Evolutionary conservation across 305 asterid genomes (phyloP).

Genomic region (Rubia occidens): DNA sequence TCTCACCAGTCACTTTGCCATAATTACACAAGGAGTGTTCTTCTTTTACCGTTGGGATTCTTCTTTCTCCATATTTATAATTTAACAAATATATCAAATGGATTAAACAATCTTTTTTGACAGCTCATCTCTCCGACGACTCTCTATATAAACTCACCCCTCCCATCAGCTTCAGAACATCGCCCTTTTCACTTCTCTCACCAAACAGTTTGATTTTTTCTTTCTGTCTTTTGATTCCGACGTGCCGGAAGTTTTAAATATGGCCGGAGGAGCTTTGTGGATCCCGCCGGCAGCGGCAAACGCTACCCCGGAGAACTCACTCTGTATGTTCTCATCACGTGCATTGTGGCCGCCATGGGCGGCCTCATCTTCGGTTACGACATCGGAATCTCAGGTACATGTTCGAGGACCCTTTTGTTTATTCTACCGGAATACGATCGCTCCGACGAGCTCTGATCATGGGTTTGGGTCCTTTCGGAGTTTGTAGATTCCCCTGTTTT

Average conservation of each 20-base stretch:
- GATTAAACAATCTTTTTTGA: slow-evolving; percentile 11
- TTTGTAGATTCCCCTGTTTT: background rate
- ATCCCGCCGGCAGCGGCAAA: slow-evolving; percentile 34
- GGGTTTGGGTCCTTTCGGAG: background rate
- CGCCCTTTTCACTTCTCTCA: background rate
- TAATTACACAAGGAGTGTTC: background rate
- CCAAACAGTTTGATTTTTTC: too few relatives aligned
- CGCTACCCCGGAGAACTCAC: slow-evolving; percentile 73
- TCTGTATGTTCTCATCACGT: slow-evolving; percentile 47
- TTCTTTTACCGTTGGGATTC: background rate
- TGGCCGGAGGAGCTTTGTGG: slow-evolving; percentile 67
- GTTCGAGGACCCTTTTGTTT: background rate
- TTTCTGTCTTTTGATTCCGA: background rate
- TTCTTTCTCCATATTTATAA: background rate
- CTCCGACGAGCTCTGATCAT: slow-evolving; percentile 4
- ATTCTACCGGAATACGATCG: background rate
- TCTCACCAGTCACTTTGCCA: background rate
- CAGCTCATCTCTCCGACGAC: slow-evolving; percentile 23
- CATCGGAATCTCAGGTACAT: slow-evolving; percentile 80
- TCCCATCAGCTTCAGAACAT: background rate
- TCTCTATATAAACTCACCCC: slow-evolving; percentile 25
- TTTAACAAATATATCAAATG: background rate
- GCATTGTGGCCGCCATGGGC: slow-evolving; percentile 90
- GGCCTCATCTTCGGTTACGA: slow-evolving; percentile 91
- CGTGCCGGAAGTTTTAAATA: slow-evolving; percentile 2